Evolutionary conservation across 2,329 filamentous ascomycete species (phyloP).

Genomic region (Polytolypa hystricis): DNA sequence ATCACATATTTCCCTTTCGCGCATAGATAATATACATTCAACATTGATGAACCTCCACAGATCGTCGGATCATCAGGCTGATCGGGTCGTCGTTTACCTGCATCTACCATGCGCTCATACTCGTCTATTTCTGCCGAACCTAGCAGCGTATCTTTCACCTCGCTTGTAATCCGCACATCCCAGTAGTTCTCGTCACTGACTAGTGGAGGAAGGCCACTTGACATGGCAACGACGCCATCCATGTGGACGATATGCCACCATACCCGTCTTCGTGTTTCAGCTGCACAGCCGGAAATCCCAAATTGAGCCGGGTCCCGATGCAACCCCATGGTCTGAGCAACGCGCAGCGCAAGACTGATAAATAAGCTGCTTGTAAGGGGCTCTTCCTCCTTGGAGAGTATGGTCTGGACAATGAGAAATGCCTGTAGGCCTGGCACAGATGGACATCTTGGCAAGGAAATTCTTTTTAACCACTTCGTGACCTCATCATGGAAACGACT

Average conservation of each 20-base stretch:
- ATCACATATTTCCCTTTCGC: constrained; percentile 36
- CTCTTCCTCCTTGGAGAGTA: constrained; percentile 38
- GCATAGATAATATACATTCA: constrained; percentile 34
- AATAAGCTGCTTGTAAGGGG: constrained; percentile 39
- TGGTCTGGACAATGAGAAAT: constrained; percentile 37
- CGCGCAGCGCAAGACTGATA: constrained; percentile 35
- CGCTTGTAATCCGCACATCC: constrained; percentile 37
- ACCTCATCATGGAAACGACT: constrained; percentile 33
- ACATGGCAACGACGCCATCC: constrained; percentile 39
- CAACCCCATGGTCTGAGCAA: constrained; percentile 39
- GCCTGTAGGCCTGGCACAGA: constrained; percentile 36
- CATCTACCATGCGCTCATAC: constrained; percentile 25
- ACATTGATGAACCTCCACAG: constrained; percentile 31
- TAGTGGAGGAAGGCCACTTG: constrained; percentile 37
- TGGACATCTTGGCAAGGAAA: constrained; percentile 35
- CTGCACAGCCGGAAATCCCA: constrained; percentile 33
- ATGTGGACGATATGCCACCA: constrained; percentile 42
- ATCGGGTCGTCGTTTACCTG: constrained; percentile 25
- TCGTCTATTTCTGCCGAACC: constrained; percentile 27
- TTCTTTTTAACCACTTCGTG: constrained; percentile 31
- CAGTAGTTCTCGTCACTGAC: constrained; percentile 38
- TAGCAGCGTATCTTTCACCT: constrained; percentile 36
- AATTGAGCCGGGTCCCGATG: constrained; percentile 40
- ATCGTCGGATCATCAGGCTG: constrained; percentile 31
- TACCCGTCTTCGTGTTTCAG: constrained; percentile 34